Base-by-base conservation (phyloP, 768 basidiomycete species). In the Lentinula boryana region DNA sequence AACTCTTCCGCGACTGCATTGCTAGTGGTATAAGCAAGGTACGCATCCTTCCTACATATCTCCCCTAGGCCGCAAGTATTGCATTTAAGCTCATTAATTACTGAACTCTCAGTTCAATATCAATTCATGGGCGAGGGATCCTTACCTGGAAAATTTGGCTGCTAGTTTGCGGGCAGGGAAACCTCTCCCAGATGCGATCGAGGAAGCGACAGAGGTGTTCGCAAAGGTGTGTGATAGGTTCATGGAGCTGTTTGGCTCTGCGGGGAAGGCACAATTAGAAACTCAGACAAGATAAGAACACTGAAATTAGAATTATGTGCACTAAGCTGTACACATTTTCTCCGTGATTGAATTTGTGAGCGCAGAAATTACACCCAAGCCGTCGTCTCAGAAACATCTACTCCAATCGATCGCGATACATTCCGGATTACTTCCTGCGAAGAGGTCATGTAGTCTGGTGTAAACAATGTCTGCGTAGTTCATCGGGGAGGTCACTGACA, bases 121-220 rank as follows among this genome's bases (percentile, higher is more conserved):
- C 61, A 80, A 81, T 61, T 76, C 76, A 60, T 80, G 78, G 76
- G 78, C 70, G 1, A 74, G 78, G 33, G 76, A 80, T 67, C 75
- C 75, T 15, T 80, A 81, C 58, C 74, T 72, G 2, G 73, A 74
- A 60, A 60, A 61, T 0, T 64, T 81, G 5, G 70, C 71, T 3
- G 69, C 71, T 46, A 68, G 62, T 1, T 65, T 80, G 16, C 64
- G 68, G 52, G 66, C 70, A n/a, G 32, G 44, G 2, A 75, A 72
- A 61, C 66, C 78, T 1, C 78, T 81, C 63, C 80, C 78, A 2
- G 77, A 80, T 5, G 79, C 77, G 2, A 73, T 78, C 36, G 78
- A 80, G 48, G 74, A 74, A 31, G 78, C 79, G 0, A 78, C 75
- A 0, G 76, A 80, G 63, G 74, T 70, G 10, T 79, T 80, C 62